Base-by-base conservation (phyloP, 2,329 filamentous ascomycete species). In the Chaetomium globosum region DNA sequence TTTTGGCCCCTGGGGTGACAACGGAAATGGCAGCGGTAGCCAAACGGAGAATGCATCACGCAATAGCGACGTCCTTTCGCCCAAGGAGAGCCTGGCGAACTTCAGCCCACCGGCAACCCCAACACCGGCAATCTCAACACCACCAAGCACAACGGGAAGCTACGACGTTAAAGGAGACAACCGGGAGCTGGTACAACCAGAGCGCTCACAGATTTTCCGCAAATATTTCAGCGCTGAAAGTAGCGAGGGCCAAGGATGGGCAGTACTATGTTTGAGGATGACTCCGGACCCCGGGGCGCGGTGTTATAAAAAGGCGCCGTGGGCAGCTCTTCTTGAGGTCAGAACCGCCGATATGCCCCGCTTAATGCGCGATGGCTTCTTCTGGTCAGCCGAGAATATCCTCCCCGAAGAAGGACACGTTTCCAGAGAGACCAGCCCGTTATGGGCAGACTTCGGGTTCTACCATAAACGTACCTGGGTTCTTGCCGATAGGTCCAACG, bases 381-480 rank as follows among this genome's bases (percentile, higher is more conserved):
- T 58, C 39, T 58, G 56, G 39, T 58, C 39, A 13, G 13, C 43
- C 39, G 56, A 58, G 16, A 48, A 58, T 26, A 10, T 58, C 26
- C 16, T 58, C 19, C 56, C 56, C 16, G 55, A 58, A 31, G 55
- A 48, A 31, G 55, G 55, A 1, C 21, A 30, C 12, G 30, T 58
- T 36, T 48, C 19, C 21, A 4, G 2, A 23, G 26, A 19, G 13
- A 30, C 21, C 4, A 31, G 9, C 3, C 23, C 23, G 39, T 23
- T 30, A 58, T 58, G 33, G 23, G 9, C 16, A 21, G 13, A 1
- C 21, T 3, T 31, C 1, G 56, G 56, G 6, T 59, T 19, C 19
- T 16, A 7, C 5, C 9, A 49, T n/a, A n/a, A 6, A 23, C 56
- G 56, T 5, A 16, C n/a, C 2, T 59, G 43, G 56, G 16, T 51